Base-by-base conservation (phyloP, 2,329 filamentous ascomycete genomes). In the Microdochium bolleyi region DNA sequence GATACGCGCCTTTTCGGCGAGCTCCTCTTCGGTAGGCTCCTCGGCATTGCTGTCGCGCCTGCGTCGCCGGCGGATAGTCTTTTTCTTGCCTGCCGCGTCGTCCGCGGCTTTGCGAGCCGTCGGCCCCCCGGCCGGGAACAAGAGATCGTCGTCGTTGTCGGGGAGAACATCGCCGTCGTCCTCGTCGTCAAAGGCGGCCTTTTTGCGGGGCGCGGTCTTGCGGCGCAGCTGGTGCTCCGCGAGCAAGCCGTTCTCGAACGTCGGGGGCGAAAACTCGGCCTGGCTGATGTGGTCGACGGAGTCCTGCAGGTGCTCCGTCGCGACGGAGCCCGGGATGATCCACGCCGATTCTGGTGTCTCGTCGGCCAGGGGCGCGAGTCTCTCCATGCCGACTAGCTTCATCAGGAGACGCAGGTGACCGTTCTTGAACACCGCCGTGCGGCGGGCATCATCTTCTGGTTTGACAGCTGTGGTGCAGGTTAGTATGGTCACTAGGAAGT, bases 331-430 rank as follows among this genome's bases (percentile, higher is more conserved):
- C 0, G 91, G 88, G 41, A 97, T 77, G 46, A 88, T 72, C 94
- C 94, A 97, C 1, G 77, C 74, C 1, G 88, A 85, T 54, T 92
- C 87, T 1, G 80, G 77, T 3, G 88, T 85, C 62, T 95, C 89
- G 44, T 90, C 85, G 3, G 76, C 61, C 0, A 67, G 68, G 1
- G 76, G 73, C 0, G 70, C 68, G 9, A 78, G 67, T 3, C 85
- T 78, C 61, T 87, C 77, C 56, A 95, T 81, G 1, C 88, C 88
- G 19, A 87, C 76, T 0, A 94, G 76, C 1, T 77, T 85, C 80
- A 97, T 87, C 3, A 99, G 79, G 1, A 97, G 82, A 32, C 92
- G 87, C 2, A 97, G 78, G 62, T 92, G 86, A 10, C 88, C 85
- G 67, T 97, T 95, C 64, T 90, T 95, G 74, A 95, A 95, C 70